Evolutionary conservation across 176 grass and related monocot genomes (phyloP).

Genomic region (Zizania latifolia): DNA sequence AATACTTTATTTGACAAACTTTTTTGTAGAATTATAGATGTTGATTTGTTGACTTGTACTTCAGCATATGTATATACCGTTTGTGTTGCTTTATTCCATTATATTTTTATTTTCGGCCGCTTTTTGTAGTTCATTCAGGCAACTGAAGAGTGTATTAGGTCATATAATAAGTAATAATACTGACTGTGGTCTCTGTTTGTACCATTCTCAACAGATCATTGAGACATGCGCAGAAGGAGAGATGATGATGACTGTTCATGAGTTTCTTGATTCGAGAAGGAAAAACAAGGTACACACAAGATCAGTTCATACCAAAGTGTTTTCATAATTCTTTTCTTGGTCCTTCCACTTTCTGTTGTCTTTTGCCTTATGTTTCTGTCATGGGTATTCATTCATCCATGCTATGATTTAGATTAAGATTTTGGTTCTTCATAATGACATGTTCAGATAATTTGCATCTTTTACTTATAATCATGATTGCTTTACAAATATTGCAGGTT

Average conservation of each 20-base stretch:
- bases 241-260: constrained; percentile 70
- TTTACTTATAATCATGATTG: constrained; percentile 16
- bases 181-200: constrained; percentile 24
- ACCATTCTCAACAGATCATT: constrained; percentile 56
- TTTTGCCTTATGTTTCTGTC: constrained; percentile 8
- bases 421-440: constrained; percentile 10
- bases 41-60: constrained; percentile 2
- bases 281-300: constrained; percentile 69
- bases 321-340: constrained; percentile 14
- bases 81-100: constrained; percentile 16
- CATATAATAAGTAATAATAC: constrained; percentile 28
- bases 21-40: constrained; percentile 11
- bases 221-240: constrained; percentile 86
- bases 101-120: constrained; percentile 4
- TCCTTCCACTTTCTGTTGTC: background rate
- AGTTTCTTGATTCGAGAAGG: constrained; percentile 90
- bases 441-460: constrained; percentile 26
- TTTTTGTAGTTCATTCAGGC: constrained; percentile 11
- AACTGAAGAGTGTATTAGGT: constrained; percentile 17
- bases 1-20: too few relatives aligned
- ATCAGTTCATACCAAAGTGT: constrained; percentile 25
- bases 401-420: background rate
- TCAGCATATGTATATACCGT: constrained; percentile 6
- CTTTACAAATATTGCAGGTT: constrained; percentile 65
- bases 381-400: background rate